Conservation (phyloP, 345 rosid genomes). For the Chamaenerion angustifolium region DNA sequence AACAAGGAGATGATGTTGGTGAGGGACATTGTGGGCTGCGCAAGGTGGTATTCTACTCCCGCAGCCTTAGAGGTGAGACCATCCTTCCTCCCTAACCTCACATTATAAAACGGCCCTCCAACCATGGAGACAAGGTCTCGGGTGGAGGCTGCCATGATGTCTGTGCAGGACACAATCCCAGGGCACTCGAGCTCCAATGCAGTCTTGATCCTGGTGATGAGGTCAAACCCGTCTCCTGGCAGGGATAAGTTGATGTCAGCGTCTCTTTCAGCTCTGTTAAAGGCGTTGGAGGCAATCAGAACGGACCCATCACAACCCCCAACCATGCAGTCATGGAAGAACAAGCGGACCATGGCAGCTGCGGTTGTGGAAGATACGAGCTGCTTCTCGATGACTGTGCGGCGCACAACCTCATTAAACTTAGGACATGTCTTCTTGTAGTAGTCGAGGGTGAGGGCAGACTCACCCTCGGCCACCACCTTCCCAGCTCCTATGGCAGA, state of each 20-base stretch:
- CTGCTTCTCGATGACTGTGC: constrained; percentile 34
- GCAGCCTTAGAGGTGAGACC: constrained; percentile 28
- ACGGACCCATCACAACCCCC: constrained; percentile 64
- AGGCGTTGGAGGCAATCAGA: constrained; percentile 42
- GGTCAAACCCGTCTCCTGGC: constrained; percentile 68
- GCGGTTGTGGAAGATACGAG: constrained; percentile 47
- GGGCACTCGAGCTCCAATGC: constrained; percentile 68
- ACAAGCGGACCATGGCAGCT: constrained; percentile 51
- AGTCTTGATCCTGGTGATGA: constrained; percentile 40
- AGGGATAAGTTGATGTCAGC: constrained; percentile 40
- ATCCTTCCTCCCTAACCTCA: constrained; percentile 50
- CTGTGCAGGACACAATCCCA: constrained; percentile 47
- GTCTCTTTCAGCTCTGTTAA: constrained; percentile 49
- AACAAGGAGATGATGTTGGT: constrained; percentile 27
- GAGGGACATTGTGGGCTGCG: constrained; percentile 23
- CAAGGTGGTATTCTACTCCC: constrained; percentile 22
- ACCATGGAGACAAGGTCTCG: constrained; percentile 54
- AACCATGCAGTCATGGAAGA: constrained; percentile 68
- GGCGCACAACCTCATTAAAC: constrained; percentile 25
- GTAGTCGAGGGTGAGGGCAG: constrained; percentile 22
- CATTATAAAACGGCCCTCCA: constrained; percentile 44
- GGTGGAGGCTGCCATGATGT: constrained; percentile 45
- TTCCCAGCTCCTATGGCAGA: background rate
- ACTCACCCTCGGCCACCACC: background rate
- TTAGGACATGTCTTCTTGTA: constrained; percentile 49